Conservation (phyloP, 768 basidiomycete species). For the Tricholoma matsutake region DNA sequence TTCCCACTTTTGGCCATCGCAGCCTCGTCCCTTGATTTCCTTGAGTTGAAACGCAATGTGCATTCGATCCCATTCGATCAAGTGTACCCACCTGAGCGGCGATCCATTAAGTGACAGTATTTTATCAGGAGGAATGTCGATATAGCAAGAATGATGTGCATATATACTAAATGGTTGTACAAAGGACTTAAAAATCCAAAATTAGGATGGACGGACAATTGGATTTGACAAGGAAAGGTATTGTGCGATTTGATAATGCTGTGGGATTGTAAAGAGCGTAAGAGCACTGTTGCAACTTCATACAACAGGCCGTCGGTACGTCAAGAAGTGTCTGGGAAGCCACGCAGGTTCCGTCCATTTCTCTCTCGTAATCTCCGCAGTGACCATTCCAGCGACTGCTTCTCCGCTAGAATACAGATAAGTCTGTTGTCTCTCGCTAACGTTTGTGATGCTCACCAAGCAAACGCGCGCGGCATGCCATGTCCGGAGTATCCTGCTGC, state of each 20-base stretch:
- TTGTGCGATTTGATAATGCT: no score
- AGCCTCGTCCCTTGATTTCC: no score
- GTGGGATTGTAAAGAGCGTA: background rate
- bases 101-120: no score
- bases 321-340: conserved; percentile 58
- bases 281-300: background rate
- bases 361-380: conserved; percentile 40
- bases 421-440: background rate
- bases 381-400: conserved; percentile 56
- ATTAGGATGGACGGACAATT: background rate
- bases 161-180: background rate
- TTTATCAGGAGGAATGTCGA: no score
- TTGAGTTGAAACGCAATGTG: no score
- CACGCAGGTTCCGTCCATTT: conserved; percentile 55
- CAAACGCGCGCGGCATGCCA: conserved; percentile 76
- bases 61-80: no score
- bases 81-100: no score
- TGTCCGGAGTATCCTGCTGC: conserved; percentile 74
- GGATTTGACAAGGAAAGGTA: background rate
- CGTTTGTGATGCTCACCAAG: conserved; percentile 45
- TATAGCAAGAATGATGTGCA: no score
- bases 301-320: conserved; percentile 10
- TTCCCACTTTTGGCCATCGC: no score
- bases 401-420: conserved; percentile 46
- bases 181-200: background rate